phyloP scores from a whole-genome alignment of 108 stramenopile genomes.

The Stephanodiscus minutulus region DNA sequence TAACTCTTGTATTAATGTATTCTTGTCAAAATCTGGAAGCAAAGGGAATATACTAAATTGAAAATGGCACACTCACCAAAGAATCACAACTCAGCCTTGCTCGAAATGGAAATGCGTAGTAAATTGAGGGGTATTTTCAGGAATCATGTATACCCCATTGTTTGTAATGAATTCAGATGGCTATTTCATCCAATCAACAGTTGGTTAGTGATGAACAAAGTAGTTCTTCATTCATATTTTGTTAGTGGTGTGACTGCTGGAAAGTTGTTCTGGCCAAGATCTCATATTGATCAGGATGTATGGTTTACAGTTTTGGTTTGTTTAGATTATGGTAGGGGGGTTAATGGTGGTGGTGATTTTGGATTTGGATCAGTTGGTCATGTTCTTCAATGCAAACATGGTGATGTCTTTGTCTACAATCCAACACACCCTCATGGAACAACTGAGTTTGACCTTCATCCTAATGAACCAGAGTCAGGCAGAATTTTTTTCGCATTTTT shows the following conservation, averaged over 20 bases:
- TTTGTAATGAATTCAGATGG: conserved; percentile 37
- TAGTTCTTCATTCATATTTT: not conserved
- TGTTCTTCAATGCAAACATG: not conserved
- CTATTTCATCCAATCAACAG: no score
- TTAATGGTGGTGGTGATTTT: not conserved
- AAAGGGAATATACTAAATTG: no score
- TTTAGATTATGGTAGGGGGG: not conserved
- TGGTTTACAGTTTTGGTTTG: not conserved
- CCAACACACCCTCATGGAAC: no score
- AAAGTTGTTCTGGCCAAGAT: not conserved
- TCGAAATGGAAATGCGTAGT: not conserved
- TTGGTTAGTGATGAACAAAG: no score
- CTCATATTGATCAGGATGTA: not conserved
- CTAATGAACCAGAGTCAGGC: no score
- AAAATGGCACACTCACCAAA: no score
- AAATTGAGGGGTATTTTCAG: not conserved
- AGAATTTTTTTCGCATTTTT: no score
- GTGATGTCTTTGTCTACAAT: not conserved
- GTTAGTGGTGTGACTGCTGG: conserved; percentile 1
- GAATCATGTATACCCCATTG: conserved; percentile 44
- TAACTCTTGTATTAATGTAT: no score
- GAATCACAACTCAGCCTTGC: no score
- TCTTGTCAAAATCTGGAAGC: no score
- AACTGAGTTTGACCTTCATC: no score
- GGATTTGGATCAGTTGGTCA: not conserved